phyloP scores from a whole-genome alignment of 2,329 filamentous ascomycete species.

The Verticillium albo-atrum region DNA sequence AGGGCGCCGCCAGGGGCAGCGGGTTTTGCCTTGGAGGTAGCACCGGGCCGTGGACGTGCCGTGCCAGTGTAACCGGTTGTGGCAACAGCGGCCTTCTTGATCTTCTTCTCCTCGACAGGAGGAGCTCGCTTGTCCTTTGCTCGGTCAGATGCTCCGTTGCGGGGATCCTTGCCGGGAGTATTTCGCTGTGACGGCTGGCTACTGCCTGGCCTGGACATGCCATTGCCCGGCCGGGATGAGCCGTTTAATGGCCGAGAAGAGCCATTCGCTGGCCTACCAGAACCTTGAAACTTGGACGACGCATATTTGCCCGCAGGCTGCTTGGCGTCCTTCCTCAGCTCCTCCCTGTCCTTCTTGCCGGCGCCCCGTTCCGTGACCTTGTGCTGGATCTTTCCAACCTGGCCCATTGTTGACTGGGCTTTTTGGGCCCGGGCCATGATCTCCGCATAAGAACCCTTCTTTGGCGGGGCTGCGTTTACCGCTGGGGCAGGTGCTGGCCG shows the following conservation, averaged over 20 bases:
- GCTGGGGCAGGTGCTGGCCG: slow-evolving; percentile 32
- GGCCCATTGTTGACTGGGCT: slow-evolving; percentile 56
- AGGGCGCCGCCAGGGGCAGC: slow-evolving; percentile 34
- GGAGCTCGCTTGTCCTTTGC: slow-evolving; percentile 18
- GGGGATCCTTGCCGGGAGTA: slow-evolving; percentile 11
- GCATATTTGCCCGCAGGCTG: slow-evolving; percentile 10
- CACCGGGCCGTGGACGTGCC: slow-evolving; percentile 50
- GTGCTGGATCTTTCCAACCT: slow-evolving; percentile 69
- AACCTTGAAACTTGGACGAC: slow-evolving; percentile 7
- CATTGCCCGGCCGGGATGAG: not conserved
- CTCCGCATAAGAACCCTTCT: slow-evolving; percentile 71
- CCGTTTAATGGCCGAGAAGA: not conserved
- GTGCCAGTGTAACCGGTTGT: slow-evolving; percentile 64
- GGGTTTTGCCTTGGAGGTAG: slow-evolving; percentile 22
- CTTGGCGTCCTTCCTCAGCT: slow-evolving; percentile 38
- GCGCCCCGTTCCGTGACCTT: slow-evolving; percentile 65
- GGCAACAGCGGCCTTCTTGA: slow-evolving; percentile 57
- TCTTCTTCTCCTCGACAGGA: slow-evolving; percentile 43
- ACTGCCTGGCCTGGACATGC: not conserved
- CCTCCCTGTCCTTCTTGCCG: slow-evolving; percentile 49
- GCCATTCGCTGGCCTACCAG: slow-evolving; percentile 1
- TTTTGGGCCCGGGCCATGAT: slow-evolving; percentile 69
- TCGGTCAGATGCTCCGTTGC: slow-evolving; percentile 5
- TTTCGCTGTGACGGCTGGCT: not conserved
- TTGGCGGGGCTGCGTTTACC: slow-evolving; percentile 44